A percentile compares a stretch with the other conserved stretches of the same genome.
Conservation (phyloP, 148 eudicot genomes). For the Drosera capensis region DNA sequence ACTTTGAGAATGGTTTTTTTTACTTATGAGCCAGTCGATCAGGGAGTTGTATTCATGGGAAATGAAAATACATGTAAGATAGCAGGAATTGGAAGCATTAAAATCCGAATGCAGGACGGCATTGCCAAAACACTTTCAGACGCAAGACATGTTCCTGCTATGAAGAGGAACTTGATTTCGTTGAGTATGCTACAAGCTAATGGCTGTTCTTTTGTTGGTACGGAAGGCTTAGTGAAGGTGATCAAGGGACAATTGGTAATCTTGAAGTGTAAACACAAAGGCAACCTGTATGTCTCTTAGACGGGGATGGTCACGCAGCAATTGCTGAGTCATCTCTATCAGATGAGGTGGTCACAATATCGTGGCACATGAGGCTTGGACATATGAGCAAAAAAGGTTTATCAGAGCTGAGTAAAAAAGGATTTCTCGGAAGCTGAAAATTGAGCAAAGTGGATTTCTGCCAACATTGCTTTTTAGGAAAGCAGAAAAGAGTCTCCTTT, state of each 20-base stretch:
- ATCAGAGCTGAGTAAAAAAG: conserved; percentile 1
- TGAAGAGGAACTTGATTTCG: conserved; percentile 3
- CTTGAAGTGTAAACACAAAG: not conserved
- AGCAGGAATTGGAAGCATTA: not conserved
- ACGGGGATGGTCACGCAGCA: not conserved
- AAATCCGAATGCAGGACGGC: not conserved
- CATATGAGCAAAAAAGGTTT: conserved; percentile 8
- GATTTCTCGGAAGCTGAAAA: not conserved
- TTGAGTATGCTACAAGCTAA: not conserved
- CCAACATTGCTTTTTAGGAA: conserved; percentile 4
- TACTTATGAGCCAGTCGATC: not conserved
- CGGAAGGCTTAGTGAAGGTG: not conserved
- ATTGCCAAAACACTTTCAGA: not conserved
- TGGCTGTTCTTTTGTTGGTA: not conserved
- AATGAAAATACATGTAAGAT: not conserved
- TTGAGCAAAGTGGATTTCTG: not conserved
- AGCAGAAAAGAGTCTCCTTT: conserved; percentile 2
- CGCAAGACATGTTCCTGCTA: not conserved
- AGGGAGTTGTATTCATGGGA: conserved; percentile 1
- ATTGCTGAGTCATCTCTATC: not conserved
- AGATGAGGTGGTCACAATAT: not conserved
- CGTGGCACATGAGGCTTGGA: conserved; percentile 4
- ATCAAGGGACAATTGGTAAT: not conserved
- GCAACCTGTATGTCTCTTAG: not conserved
- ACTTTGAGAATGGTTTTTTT: conserved; percentile 1